Evolutionary conservation across 495 filamentous ascomycete species (phyloP), one percentile per base, ranked within the genome.

Genomic region (Tuber magnatum): DNA sequence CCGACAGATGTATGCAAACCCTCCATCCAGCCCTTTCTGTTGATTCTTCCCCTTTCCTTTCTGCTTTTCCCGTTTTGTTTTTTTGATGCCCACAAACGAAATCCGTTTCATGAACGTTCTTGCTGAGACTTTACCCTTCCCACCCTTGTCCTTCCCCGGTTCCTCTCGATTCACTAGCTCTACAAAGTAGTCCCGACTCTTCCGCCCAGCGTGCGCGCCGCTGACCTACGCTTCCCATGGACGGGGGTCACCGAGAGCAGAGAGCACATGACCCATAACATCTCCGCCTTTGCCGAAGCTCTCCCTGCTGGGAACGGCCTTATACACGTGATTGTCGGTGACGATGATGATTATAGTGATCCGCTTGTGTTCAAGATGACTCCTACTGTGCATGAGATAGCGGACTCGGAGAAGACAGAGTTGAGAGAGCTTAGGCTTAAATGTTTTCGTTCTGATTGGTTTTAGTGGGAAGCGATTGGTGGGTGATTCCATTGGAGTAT

Each of bases 1-100:
- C 39, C 32, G 38, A 39, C 6, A 39, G 16, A 38, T 35, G 69
- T 75, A 75, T 65, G 56, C 56, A 65, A 65, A 65, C 56, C 56
- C 56, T 65, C 56, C 56, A 65, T 18, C 56, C 18, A 35, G 35
- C 56, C 56, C 18, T 35, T 35, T 35, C 2, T 35, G 9, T 18
- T 35, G 56, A 14, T 35, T 32, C 3, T 16, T 32, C 16, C 3
- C 16, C 12, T 32, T 28, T 61, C n/a, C 9, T 28, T 61, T 32
- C 24, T 32, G n/a, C 51, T 16, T 32, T 35, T 65, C 32, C 14
- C 5, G 10, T 65, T 65, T 65, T 18, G 28, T 65, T 65, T 65
- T 32, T 65, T 18, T 32, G 18, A 65, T 14, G 32, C 14, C 28
- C 28, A 35, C 14, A 18, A 65, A 65, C 35, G 56, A 65, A 18